Conservation (phyloP, 129 eudicot genomes). For the Glebionis coronaria region DNA sequence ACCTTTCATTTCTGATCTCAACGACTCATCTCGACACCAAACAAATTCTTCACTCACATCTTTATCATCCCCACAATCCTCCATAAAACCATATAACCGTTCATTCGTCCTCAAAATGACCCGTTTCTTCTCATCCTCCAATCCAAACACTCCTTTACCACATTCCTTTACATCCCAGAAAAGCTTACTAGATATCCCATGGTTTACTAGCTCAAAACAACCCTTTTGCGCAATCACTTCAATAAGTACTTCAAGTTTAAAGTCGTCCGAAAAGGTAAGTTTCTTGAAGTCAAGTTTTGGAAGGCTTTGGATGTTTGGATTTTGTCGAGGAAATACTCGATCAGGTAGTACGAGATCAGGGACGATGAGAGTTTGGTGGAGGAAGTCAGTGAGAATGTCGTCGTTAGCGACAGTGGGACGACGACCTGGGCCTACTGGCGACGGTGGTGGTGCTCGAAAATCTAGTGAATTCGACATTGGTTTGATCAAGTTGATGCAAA, state of each 20-base stretch:
- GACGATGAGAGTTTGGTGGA: slow-evolving; percentile 60
- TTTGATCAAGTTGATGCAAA: neutral
- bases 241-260: neutral
- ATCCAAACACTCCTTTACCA: slow-evolving; percentile 44
- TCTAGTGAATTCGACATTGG: slow-evolving; percentile 44
- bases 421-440: slow-evolving; percentile 79
- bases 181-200: slow-evolving; percentile 44
- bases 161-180: slow-evolving; percentile 25
- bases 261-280: neutral
- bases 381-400: slow-evolving; percentile 59
- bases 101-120: slow-evolving; percentile 44
- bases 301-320: slow-evolving; percentile 39
- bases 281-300: slow-evolving; percentile 48
- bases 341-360: slow-evolving; percentile 75
- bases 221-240: slow-evolving; percentile 46
- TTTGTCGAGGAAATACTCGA: slow-evolving; percentile 69
- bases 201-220: slow-evolving; percentile 68
- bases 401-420: slow-evolving; percentile 64
- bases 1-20: slow-evolving; percentile 59
- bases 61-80: slow-evolving; percentile 55
- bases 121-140: slow-evolving; percentile 53
- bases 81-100: slow-evolving; percentile 62
- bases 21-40: slow-evolving; percentile 56
- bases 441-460: slow-evolving; percentile 92
- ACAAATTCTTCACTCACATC: slow-evolving; percentile 65